Evolutionary conservation across 345 rosid genomes (phyloP).

Genomic region (Acer saccharum): DNA sequence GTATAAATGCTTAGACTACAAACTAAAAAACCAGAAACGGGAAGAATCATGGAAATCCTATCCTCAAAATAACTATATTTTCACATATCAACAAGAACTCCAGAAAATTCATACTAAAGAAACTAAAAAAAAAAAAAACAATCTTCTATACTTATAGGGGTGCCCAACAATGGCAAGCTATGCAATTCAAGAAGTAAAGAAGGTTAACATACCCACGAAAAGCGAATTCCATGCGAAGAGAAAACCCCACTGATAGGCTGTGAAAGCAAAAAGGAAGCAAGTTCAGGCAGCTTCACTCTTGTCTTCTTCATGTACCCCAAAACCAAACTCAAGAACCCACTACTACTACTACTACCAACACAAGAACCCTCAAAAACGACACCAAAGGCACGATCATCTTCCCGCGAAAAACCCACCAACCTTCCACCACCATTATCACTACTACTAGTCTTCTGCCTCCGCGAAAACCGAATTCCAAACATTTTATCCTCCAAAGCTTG

Average conservation of each 20-base stretch:
- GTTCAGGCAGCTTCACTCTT: constrained; percentile 43
- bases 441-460: constrained; percentile 41
- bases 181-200: not conserved
- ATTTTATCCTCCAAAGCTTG: constrained; percentile 28
- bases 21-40: no score
- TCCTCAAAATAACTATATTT: no score
- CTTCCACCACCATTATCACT: not conserved
- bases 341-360: constrained; percentile 20
- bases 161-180: not conserved
- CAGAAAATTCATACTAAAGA: no score
- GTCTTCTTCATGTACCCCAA: constrained; percentile 51
- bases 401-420: constrained; percentile 1
- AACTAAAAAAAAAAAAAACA: not conserved
- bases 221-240: constrained; percentile 55
- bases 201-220: constrained; percentile 50
- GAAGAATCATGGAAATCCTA: no score
- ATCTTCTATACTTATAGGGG: not conserved
- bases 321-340: constrained; percentile 51
- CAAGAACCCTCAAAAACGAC: constrained; percentile 34
- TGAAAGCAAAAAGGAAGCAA: constrained; percentile 58
- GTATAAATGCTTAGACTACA: no score
- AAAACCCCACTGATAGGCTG: constrained; percentile 53
- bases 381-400: constrained; percentile 28
- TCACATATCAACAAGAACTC: no score
- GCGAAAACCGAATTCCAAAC: constrained; percentile 50